phyloP scores from a whole-genome alignment of 169 alveolate species.

The Cryptosporidium sp. region DNA sequence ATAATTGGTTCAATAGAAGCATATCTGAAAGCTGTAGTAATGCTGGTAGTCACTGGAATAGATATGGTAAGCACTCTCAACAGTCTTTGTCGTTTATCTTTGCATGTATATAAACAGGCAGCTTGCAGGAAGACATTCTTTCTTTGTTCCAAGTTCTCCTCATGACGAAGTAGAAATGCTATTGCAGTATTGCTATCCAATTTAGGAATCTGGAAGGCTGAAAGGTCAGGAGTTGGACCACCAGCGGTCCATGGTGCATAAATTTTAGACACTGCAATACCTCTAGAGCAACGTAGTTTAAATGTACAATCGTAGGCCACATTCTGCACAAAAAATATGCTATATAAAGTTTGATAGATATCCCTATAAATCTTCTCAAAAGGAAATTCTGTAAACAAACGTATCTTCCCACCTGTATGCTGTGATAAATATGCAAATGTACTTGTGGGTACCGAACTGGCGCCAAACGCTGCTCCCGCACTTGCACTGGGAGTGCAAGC shows the following conservation, averaged over 20 bases:
- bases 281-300: conserved; percentile 74
- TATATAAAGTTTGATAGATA: conserved; percentile 38
- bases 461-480: background rate
- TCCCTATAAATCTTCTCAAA: conserved; percentile 42
- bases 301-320: conserved; percentile 75
- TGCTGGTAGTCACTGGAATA: conserved; percentile 52
- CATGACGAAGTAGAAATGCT: conserved; percentile 77
- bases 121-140: conserved; percentile 79
- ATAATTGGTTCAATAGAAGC: conserved; percentile 69
- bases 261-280: conserved; percentile 76
- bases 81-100: conserved; percentile 38
- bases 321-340: conserved; percentile 26
- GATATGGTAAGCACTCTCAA: conserved; percentile 64
- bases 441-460: conserved; percentile 41
- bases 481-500: background rate
- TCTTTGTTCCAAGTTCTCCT: conserved; percentile 78
- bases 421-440: conserved; percentile 63
- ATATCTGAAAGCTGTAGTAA: conserved; percentile 71
- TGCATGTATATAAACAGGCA: conserved; percentile 78
- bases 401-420: conserved; percentile 65
- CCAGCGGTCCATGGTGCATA: conserved; percentile 81
- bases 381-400: conserved; percentile 45
- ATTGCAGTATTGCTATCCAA: conserved; percentile 76
- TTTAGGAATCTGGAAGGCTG: conserved; percentile 80
- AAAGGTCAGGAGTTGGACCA: conserved; percentile 76